A percentile compares a stretch with the other conserved stretches of the same genome.
These are phyloP conservation scores for Pachysandra terminalis DNA, from an alignment of 164 flowering plant genomes.

Conservation along the genomic window DNA sequence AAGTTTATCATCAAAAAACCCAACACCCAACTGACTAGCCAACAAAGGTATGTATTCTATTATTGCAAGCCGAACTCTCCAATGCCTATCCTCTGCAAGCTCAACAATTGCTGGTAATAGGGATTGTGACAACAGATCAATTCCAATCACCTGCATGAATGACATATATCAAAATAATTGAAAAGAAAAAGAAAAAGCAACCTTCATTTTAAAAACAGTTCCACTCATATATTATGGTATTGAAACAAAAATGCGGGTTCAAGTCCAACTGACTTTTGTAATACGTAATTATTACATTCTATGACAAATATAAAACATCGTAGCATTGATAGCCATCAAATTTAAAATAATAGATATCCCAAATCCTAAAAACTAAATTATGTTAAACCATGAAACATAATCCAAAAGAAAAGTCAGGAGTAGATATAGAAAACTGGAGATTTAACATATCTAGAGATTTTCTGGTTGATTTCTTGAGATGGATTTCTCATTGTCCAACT, in stretches of 20 bases:
- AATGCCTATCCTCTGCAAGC: slow-evolving; percentile 98
- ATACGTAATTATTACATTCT: neutral
- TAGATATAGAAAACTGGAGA: neutral
- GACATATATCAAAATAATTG: neutral
- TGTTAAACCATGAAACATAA: neutral
- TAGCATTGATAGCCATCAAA: neutral
- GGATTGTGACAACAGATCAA: slow-evolving; percentile 89
- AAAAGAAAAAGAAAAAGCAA: neutral
- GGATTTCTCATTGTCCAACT: neutral
- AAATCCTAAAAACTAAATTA: too few species aligned
- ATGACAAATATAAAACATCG: neutral
- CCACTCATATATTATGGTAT: too few species aligned
- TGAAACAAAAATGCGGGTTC: too few species aligned
- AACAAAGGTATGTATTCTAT: slow-evolving; percentile 90
- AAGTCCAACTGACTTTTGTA: neutral
- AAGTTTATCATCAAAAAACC: slow-evolving; percentile 94
- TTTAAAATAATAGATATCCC: neutral
- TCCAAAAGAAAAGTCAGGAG: neutral
- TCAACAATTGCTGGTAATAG: slow-evolving; percentile 92
- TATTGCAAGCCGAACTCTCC: slow-evolving; percentile 95
- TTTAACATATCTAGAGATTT: neutral
- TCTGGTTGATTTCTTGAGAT: neutral
- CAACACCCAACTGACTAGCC: slow-evolving; percentile 96
- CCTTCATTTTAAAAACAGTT: neutral
- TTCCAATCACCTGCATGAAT: slow-evolving; percentile 85